These are phyloP conservation scores for Cerioporus squamosus DNA, from an alignment of 1,284 basidiomycete species.

Conservation along the genomic window DNA sequence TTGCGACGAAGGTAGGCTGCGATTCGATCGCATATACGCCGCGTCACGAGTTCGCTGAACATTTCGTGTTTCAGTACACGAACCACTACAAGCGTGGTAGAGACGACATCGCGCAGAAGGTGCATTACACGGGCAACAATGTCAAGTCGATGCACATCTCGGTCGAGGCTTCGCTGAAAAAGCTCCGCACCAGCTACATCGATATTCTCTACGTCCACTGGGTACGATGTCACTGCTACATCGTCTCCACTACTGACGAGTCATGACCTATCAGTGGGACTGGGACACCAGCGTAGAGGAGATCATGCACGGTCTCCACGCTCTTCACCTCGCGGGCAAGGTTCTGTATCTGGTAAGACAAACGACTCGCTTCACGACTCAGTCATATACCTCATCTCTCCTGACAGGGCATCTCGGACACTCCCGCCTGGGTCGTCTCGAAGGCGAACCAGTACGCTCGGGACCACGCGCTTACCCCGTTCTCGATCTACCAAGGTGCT, in stretches of 20 bases:
- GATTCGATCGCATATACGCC: no score
- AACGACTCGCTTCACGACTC: no score
- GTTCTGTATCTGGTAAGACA: conserved; percentile 45
- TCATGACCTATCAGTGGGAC: conserved; percentile 40
- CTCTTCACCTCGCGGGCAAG: conserved; percentile 44
- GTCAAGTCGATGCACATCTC: conserved; percentile 38
- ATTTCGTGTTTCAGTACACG: no score
- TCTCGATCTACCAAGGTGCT: conserved; percentile 56
- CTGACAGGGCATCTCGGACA: conserved; percentile 33
- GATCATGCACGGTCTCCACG: conserved; percentile 52
- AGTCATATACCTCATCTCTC: not conserved
- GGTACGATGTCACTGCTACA: not conserved
- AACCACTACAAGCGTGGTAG: conserved; percentile 31
- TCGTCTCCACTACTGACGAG: not conserved
- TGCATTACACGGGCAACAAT: conserved; percentile 42
- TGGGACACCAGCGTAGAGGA: conserved; percentile 49
- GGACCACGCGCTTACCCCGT: conserved; percentile 50
- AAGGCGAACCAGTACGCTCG: conserved; percentile 35
- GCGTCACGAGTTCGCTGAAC: no score
- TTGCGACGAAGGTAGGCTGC: no score
- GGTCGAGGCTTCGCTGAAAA: conserved; percentile 45
- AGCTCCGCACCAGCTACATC: conserved; percentile 48
- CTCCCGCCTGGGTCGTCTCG: conserved; percentile 35
- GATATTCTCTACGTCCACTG: conserved; percentile 42
- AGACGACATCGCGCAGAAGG: conserved; percentile 27